Evolutionary conservation across 2,329 filamentous ascomycete species (phyloP).

Genomic region (Mycosphaerella sp.): DNA sequence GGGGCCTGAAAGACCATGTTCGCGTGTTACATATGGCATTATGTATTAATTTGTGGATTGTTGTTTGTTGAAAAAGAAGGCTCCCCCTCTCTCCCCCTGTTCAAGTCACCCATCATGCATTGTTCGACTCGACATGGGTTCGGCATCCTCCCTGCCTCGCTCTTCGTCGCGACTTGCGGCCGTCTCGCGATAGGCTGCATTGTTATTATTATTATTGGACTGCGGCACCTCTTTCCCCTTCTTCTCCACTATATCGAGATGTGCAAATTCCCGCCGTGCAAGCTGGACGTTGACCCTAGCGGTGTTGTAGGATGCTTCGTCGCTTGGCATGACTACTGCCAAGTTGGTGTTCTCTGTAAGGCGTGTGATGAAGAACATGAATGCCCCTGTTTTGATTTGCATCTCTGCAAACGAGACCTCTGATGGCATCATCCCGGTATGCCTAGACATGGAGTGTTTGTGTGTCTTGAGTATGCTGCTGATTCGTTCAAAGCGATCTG

Average conservation of each 20-base stretch:
- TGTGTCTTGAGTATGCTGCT: conserved; percentile 98
- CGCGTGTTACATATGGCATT: too few species aligned
- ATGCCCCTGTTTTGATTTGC: conserved; percentile 71
- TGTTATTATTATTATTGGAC: background rate
- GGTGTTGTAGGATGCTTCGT: conserved; percentile 84
- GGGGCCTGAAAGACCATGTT: too few species aligned
- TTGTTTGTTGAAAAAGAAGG: too few species aligned
- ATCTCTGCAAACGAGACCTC: conserved; percentile 75
- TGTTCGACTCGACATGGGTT: conserved; percentile 9
- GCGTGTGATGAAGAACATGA: conserved; percentile 91
- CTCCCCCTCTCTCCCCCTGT: too few species aligned
- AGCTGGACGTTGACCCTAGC: conserved; percentile 86
- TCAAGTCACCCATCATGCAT: conserved; percentile 18
- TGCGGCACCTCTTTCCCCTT: conserved; percentile 28
- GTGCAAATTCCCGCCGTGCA: conserved; percentile 73
- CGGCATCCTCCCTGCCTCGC: conserved; percentile 16
- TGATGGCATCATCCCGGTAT: conserved; percentile 73
- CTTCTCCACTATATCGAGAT: conserved; percentile 47
- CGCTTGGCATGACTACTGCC: conserved; percentile 82
- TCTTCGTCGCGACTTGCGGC: conserved; percentile 13
- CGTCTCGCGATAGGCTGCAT: conserved; percentile 10
- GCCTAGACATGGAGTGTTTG: conserved; percentile 72
- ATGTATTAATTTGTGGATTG: too few species aligned
- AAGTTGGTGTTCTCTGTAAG: conserved; percentile 98
- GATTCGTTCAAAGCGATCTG: conserved; percentile 88